Base-by-base conservation (phyloP, 495 filamentous ascomycete genomes). In the Aspergillus ellipticus region DNA sequence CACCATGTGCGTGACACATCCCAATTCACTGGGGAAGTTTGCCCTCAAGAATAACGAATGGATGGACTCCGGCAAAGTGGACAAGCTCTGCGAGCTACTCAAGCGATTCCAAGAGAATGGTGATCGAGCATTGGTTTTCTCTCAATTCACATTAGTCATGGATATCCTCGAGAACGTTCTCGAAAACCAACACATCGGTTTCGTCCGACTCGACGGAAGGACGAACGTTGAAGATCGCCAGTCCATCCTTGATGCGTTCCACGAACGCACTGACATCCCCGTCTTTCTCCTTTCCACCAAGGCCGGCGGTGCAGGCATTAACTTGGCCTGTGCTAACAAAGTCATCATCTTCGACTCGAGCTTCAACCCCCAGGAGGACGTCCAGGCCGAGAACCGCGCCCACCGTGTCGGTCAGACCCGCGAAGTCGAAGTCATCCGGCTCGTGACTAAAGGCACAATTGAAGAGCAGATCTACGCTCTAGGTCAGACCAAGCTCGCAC, bases 311-410 rank as follows among this genome's bases (percentile, higher is more conserved):
- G 90, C 92, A 3, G 94, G 94, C 15, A 96, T 98, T 73, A 98
- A 98, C 71, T 69, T 98, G 29, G 90, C 90, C 11, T 89, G 86
- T 41, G 95, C 94, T 3, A 97, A 97, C 74, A 97, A 96, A 76
- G 92, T 98, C 56, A 83, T 98, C 68, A 93, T 98, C 64, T 97
- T 97, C 65, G 94, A 98, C 70, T 89, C 88, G 49, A 87, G 82
- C 26, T 97, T 97, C 71, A 98, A 98, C 62, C 94, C 94, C 0
- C 94, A 98, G 68, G 92, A 97, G 54, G 94, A 98, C 65, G 81
- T 94, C 1, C 94, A 98, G 68, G 94, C 94, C 0, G 92, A 96
- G 72, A 97, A 98, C 66, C 88, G 94, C 17, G 94, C 94, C 1
- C 94, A 98, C 73, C 85, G 94, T 4, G 89, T 98, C 10, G 95